These are phyloP conservation scores for Fraxinus greggii DNA, from an alignment of 305 asterid species.

Conservation along the genomic window DNA sequence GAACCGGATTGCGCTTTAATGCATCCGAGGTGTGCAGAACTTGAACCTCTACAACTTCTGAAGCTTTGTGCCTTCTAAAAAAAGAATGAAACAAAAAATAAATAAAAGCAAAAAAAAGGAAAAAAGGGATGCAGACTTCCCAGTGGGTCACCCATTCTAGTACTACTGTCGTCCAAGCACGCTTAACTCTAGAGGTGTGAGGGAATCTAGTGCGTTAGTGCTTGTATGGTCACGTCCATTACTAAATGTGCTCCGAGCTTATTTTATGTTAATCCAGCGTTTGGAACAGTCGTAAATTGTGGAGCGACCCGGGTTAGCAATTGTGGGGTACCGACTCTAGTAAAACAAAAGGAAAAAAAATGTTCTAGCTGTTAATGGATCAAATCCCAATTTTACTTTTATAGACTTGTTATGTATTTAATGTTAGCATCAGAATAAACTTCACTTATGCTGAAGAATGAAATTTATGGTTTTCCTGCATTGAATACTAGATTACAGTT, in stretches of 20 bases:
- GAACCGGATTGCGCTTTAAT: neutral
- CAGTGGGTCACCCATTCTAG: no score
- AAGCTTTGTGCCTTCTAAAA: neutral
- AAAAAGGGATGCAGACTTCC: no score
- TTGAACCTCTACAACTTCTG: neutral
- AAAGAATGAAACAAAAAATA: neutral
- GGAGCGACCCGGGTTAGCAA: no score
- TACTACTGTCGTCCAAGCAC: neutral
- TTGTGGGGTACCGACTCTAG: neutral
- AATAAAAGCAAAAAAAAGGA: no score
- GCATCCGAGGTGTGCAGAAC: neutral
- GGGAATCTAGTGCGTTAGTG: neutral
- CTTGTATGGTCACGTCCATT: neutral
- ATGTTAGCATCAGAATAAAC: neutral
- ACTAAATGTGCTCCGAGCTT: no score
- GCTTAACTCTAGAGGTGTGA: neutral
- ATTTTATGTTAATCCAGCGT: no score
- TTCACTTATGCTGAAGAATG: neutral
- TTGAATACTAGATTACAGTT: neutral
- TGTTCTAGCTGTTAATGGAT: neutral
- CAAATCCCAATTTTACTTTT: neutral
- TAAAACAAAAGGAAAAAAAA: neutral
- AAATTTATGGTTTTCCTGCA: neutral
- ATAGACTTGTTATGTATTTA: neutral
- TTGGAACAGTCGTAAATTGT: no score